Base-by-base conservation (phyloP, 176 grass and related monocot genomes). In the Hsuehochloa calcarea region DNA sequence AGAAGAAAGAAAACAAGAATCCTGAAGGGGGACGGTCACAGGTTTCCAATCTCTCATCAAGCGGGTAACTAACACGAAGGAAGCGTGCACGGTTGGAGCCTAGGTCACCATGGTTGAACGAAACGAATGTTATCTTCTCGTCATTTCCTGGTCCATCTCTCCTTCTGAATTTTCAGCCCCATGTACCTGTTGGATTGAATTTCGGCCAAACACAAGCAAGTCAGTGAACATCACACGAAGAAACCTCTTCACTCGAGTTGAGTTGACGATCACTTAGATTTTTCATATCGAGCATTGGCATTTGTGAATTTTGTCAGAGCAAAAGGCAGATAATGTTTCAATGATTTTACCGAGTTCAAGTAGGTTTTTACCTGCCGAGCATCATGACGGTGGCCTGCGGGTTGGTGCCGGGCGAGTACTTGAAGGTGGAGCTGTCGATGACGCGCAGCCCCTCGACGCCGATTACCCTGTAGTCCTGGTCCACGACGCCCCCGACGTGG, bases 311-410 rank as follows among this genome's bases (percentile, higher is more conserved):
- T 55, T 55, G 52, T 55, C 52, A 22, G 17, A 55, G 6, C 52
- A 55, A 55, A 55, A 55, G 10, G 52, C 16, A 22, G 5, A 5
- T 14, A 50, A 3, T 5, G 15, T 10, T 50, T 50, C 47, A 15
- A 34, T 45, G 44, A 45, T 45, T 45, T 45, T 12, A 45, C 44
- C 2, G 10, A 4, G 26, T 52, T 66, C 6, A n/a, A 7, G 59
- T 6, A 22, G 8, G 72, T 51, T 34, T 52, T 50, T 82, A 95
- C 95, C 95, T 92, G 80, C 92, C 95, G 66, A 97, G 89, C 95
- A 97, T 97, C 95, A 94, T 97, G 46, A 97, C 85, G 72, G 95
- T 97, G 80, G 90, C 95, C 77, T 97, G 92, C 19, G 95, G 95
- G 60, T 97, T 97, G 59, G 95, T 97, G 5, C 95, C 95, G 0